phyloP scores from a whole-genome alignment of 2,329 filamentous ascomycete genomes.

The Talaromyces sp. region DNA sequence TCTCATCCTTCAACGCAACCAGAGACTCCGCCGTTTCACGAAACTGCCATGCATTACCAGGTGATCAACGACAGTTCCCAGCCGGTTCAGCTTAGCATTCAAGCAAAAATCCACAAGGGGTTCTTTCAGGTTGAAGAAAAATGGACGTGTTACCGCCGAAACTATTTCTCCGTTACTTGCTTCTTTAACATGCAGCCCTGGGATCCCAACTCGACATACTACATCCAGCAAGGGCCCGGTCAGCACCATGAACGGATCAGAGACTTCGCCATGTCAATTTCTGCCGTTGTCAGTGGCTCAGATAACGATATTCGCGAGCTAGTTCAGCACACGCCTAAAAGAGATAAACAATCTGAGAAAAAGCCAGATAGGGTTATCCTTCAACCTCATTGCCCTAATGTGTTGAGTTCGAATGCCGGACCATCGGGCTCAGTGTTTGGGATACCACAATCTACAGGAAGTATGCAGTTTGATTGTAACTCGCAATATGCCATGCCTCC shows the following conservation, averaged over 20 bases:
- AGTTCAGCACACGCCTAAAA: conserved; percentile 86
- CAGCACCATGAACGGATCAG: conserved; percentile 56
- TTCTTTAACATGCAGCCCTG: conserved; percentile 68
- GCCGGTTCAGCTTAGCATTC: conserved; percentile 65
- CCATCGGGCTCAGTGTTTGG: conserved; percentile 15
- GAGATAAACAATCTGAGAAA: conserved; percentile 78
- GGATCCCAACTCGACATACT: conserved; percentile 52
- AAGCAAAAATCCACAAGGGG: conserved; percentile 80
- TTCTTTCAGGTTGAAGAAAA: conserved; percentile 77
- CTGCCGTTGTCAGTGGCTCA: conserved; percentile 73
- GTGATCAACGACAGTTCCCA: conserved; percentile 28
- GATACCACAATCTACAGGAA: conserved; percentile 20
- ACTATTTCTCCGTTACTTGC: conserved; percentile 84
- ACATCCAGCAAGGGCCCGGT: conserved; percentile 44
- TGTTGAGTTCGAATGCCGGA: conserved; percentile 27
- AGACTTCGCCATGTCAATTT: conserved; percentile 77
- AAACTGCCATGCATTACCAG: conserved; percentile 32
- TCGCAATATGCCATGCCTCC: conserved; percentile 24
- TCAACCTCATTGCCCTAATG: conserved; percentile 59
- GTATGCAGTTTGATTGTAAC: conserved; percentile 30
- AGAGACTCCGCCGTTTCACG: conserved; percentile 41
- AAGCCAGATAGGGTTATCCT: conserved; percentile 67
- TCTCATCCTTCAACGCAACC: conserved; percentile 24
- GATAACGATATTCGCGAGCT: conserved; percentile 74
- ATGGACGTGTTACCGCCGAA: conserved; percentile 89